phyloP scores from a whole-genome alignment of 2,329 filamentous ascomycete species.

The Diaporthe sp. region DNA sequence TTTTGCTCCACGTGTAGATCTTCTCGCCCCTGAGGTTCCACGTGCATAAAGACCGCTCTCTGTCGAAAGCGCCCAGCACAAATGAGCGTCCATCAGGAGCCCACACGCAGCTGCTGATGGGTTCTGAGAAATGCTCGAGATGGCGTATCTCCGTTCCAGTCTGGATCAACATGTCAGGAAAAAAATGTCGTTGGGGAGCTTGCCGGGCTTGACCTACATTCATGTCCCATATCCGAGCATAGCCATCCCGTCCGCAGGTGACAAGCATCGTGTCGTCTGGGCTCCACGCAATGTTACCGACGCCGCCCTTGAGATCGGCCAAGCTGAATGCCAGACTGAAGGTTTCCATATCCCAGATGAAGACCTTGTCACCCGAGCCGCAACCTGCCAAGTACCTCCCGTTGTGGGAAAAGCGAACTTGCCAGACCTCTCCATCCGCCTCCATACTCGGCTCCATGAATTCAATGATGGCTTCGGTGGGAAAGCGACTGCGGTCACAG shows the following conservation, averaged over 20 bases:
- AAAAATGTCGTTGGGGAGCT: not conserved
- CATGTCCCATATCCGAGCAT: conserved; percentile 81
- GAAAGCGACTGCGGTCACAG: conserved; percentile 86
- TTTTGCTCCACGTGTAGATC: conserved; percentile 75
- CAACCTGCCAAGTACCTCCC: conserved; percentile 86
- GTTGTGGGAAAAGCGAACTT: conserved; percentile 89
- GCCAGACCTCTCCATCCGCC: conserved; percentile 83
- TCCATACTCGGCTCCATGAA: conserved; percentile 74
- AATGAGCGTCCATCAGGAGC: conserved; percentile 81
- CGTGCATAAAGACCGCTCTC: conserved; percentile 74
- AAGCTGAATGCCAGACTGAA: conserved; percentile 76
- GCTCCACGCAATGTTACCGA: conserved; percentile 90
- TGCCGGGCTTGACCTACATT: conserved; percentile 62
- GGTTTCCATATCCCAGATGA: conserved; percentile 83
- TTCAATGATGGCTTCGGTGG: conserved; percentile 77
- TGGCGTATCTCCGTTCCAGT: conserved; percentile 73
- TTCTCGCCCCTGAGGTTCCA: conserved; percentile 76
- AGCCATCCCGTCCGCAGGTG: conserved; percentile 82
- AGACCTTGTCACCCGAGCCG: conserved; percentile 79
- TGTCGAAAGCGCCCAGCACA: conserved; percentile 82
- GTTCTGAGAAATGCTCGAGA: conserved; percentile 81
- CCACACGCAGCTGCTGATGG: conserved; percentile 93
- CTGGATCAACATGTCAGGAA: conserved; percentile 52
- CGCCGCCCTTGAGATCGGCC: conserved; percentile 75
- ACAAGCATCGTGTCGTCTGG: conserved; percentile 90